Base-by-base conservation (phyloP, 768 basidiomycete species). In the Collybiopsis luxurians region DNA sequence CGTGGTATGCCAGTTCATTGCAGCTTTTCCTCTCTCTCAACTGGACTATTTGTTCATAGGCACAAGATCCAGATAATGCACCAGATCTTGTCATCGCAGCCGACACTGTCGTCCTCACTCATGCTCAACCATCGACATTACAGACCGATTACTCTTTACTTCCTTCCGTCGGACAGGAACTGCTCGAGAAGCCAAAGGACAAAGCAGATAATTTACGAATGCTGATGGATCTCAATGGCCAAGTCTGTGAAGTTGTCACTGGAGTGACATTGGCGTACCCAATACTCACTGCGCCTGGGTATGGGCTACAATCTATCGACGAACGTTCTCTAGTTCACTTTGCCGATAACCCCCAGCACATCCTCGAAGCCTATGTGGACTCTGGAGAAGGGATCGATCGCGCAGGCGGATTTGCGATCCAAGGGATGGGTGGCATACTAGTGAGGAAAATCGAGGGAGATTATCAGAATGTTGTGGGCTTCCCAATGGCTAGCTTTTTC, bases 351-450 rank as follows among this genome's bases (percentile, higher is more conserved):
- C 72, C 85, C 0, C 60, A 65, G 36, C 72, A 82, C 13, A 57
- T 90, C 21, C 69, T 95, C 9, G 65, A 87, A 59, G 89, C 92
- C 9, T 98, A 98, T 62, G 92, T 85, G 19, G 85, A 92, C 34
- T 88, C 80, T 53, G 90, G 86, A 5, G 95, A 97, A 73, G 95
- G 95, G 0, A 67, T 86, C 40, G 89, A 94, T 64, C 81, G 93
- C 19, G 95, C 96, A 0, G 96, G 96, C 2, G 96, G 96, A 0
- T 98, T 98, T 67, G 94, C 93, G 1, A 85, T 94, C 39, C 96
- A 98, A 89, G 92, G 93, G 1, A 74, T 89, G 2, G 96, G 96
- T 0, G 89, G 88, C 2, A 57, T 93, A 44, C 75, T 98, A 39
- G 73, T 98, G 53, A 80, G 90, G 50, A 90, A 91, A 64, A 81